These are phyloP conservation scores for Aspergillus amoenus DNA, from an alignment of 2,329 filamentous ascomycete species.

Conservation along the genomic window DNA sequence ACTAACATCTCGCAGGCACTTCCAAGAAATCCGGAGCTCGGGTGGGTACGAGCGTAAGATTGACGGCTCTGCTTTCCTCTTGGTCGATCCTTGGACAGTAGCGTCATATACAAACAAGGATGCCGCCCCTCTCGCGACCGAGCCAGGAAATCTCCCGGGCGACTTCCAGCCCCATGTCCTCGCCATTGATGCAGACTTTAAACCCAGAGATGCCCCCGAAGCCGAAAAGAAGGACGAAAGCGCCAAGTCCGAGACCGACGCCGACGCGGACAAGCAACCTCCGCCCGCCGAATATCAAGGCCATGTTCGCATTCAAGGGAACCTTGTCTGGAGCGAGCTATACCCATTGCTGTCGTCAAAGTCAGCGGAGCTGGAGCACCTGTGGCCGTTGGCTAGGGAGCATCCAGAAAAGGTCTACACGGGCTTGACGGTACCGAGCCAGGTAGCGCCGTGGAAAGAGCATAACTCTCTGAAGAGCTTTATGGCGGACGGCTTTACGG, in stretches of 20 bases:
- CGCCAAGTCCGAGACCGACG: conserved; percentile 16
- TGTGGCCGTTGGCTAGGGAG: conserved; percentile 23
- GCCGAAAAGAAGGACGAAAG: not conserved
- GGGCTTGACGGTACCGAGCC: not conserved
- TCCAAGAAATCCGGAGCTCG: not conserved
- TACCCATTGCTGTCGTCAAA: conserved; percentile 21
- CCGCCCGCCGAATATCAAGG: conserved; percentile 20
- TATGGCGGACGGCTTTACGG: not conserved
- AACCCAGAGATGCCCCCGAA: conserved; percentile 5
- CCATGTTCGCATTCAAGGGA: conserved; percentile 29
- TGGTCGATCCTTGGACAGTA: conserved; percentile 17
- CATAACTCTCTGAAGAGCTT: not conserved
- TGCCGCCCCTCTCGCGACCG: not conserved
- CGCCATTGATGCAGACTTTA: conserved; percentile 24
- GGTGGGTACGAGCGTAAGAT: not conserved
- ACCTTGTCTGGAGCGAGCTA: conserved; percentile 31
- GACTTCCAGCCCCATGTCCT: conserved; percentile 24
- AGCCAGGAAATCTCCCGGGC: conserved; percentile 1
- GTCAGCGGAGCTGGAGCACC: conserved; percentile 15
- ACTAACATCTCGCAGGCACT: conserved; percentile 15
- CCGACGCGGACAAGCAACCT: not conserved
- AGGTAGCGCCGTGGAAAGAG: not conserved
- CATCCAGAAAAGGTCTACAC: conserved; percentile 4
- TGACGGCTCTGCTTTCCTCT: conserved; percentile 14
- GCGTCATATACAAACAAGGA: conserved; percentile 17